These are phyloP conservation scores for Lasiosphaeris hirsuta DNA, from an alignment of 495 filamentous ascomycete species.

Conservation along the genomic window DNA sequence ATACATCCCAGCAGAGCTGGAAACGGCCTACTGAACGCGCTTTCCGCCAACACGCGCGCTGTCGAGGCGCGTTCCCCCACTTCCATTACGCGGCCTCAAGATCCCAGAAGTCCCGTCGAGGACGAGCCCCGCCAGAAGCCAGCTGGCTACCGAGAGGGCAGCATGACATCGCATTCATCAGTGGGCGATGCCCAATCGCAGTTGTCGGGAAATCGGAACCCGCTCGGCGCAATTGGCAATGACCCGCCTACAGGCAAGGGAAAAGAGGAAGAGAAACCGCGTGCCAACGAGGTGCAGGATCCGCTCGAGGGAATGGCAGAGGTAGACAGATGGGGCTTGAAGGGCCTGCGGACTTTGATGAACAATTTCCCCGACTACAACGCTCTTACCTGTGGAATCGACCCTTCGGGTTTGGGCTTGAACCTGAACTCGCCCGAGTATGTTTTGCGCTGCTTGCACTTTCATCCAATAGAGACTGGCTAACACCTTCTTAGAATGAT, in stretches of 20 bases:
- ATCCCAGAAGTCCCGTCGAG: constrained; percentile 36
- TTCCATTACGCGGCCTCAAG: constrained; percentile 36
- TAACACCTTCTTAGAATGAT: constrained; percentile 29
- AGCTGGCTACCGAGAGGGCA: constrained; percentile 41
- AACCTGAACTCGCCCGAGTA: constrained; percentile 80
- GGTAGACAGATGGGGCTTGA: constrained; percentile 75
- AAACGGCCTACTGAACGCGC: constrained; percentile 57
- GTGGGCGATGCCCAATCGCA: constrained; percentile 31
- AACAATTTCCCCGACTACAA: constrained; percentile 74
- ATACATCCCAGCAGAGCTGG: constrained; percentile 35
- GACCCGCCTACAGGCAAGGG: constrained; percentile 38
- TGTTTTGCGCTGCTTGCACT: constrained; percentile 23
- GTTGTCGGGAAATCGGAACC: constrained; percentile 30
- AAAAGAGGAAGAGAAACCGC: constrained; percentile 40
- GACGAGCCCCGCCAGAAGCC: constrained; percentile 43
- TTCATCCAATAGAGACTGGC: neutral
- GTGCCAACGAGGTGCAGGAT: constrained; percentile 41
- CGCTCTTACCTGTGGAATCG: constrained; percentile 71
- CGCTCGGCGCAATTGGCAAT: constrained; percentile 46
- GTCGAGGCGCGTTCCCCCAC: constrained; percentile 41
- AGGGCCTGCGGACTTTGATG: constrained; percentile 74
- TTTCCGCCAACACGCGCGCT: constrained; percentile 49
- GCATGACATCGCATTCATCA: constrained; percentile 32
- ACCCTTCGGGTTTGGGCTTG: constrained; percentile 70
- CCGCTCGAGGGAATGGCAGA: constrained; percentile 74